A percentile compares a stretch with the other conserved stretches of the same genome.
These are phyloP conservation scores for Acanthamoeba castellanii DNA, from an alignment of 208 protist genomes.

Conservation along the genomic window DNA sequence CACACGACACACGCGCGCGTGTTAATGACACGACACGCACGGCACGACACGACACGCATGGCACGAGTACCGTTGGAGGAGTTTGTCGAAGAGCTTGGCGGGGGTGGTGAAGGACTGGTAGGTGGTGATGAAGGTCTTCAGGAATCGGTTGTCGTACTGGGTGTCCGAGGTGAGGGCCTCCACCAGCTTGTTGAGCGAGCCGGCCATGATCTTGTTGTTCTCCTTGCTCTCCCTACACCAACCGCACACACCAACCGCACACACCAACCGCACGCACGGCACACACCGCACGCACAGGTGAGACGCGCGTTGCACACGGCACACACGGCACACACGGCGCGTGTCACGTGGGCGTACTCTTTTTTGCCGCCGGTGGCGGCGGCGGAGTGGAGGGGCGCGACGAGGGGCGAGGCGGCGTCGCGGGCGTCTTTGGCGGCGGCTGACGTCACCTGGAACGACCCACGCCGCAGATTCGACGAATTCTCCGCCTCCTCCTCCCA, in stretches of 20 bases:
- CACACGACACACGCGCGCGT: too few relatives aligned
- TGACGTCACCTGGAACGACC: background rate
- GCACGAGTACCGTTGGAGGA: slow-evolving; percentile 56
- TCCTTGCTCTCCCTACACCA: background rate
- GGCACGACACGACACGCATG: too few relatives aligned
- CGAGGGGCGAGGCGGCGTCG: slow-evolving; percentile 1
- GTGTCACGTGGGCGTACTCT: background rate
- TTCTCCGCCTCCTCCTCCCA: slow-evolving; percentile 73
- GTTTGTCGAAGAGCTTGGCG: slow-evolving; percentile 49
- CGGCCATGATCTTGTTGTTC: slow-evolving; percentile 64
- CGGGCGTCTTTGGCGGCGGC: background rate
- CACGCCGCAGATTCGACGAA: slow-evolving; percentile 46
- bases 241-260: too few relatives aligned
- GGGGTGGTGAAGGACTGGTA: slow-evolving; percentile 74
- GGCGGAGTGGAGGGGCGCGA: background rate
- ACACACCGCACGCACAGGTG: too few relatives aligned
- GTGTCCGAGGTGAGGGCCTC: slow-evolving; percentile 67
- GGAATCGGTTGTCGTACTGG: slow-evolving; percentile 24
- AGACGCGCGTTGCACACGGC: too few relatives aligned
- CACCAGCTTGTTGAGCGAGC: slow-evolving; percentile 75
- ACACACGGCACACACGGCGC: too few relatives aligned
- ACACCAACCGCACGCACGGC: too few relatives aligned
- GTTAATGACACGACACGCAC: too few relatives aligned
- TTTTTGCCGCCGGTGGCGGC: slow-evolving; percentile 18
- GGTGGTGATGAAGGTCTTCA: slow-evolving; percentile 56